Conservation (phyloP, 2,329 filamentous ascomycete genomes). For the Cladophialophora bantiana region DNA sequence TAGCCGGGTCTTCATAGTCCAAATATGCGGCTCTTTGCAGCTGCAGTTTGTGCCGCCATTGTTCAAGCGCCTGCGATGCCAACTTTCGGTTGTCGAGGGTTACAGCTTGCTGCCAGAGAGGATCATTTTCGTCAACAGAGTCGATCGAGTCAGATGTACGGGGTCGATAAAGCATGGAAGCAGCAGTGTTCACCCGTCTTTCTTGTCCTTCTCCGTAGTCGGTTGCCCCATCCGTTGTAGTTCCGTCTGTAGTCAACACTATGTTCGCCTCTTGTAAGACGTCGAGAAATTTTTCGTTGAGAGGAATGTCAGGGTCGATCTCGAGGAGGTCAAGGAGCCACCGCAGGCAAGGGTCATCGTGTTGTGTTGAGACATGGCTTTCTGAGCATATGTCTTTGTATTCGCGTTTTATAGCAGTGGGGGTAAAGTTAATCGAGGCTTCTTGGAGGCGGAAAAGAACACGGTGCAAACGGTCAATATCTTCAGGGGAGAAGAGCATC, state of each 20-base stretch:
- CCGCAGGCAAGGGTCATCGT: conserved; percentile 23
- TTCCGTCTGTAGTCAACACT: conserved; percentile 27
- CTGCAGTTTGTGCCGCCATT: conserved; percentile 26
- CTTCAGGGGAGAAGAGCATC: conserved; percentile 19
- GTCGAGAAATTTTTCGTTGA: conserved; percentile 35
- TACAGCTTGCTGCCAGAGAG: conserved; percentile 34
- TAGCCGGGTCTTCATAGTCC: conserved; percentile 25
- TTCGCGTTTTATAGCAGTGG: conserved; percentile 14
- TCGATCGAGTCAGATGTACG: conserved; percentile 20
- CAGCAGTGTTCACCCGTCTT: background rate
- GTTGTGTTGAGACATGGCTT: background rate
- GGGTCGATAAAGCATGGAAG: background rate
- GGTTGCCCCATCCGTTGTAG: conserved; percentile 24
- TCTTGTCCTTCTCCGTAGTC: conserved; percentile 9
- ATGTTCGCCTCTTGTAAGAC: conserved; percentile 33
- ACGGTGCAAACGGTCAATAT: conserved; percentile 33
- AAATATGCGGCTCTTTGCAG: conserved; percentile 23
- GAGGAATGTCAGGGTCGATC: conserved; percentile 20
- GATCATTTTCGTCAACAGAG: conserved; percentile 29
- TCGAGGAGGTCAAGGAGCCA: conserved; percentile 28
- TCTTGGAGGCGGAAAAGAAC: conserved; percentile 29
- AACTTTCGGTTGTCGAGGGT: conserved; percentile 31
- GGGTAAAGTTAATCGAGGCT: conserved; percentile 12
- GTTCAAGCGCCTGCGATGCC: conserved; percentile 30
- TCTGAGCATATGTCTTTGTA: conserved; percentile 24